Base-by-base conservation (phyloP, 1,139 yeast genomes). In the Zygosaccharomyces sapae region DNA sequence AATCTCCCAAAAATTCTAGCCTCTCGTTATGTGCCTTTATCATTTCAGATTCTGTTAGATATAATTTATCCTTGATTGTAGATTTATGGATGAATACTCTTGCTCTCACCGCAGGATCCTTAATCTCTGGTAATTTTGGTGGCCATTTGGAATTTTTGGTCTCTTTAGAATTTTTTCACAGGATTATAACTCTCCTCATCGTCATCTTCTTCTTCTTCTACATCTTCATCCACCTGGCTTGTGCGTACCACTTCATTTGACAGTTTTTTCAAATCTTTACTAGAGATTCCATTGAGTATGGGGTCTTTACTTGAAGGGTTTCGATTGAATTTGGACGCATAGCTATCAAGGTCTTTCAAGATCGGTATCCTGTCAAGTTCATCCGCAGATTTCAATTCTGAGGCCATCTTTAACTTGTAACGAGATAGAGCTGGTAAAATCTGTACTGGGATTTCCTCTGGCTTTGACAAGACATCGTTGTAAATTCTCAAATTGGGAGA, bases 1-100 rank as follows among this genome's bases (percentile, higher is more conserved):
- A 83, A 68, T 94, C 99, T 18, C 99, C 99, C 38, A 89, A 70
- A 62, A 89, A 94, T 68, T 94, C 99, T 34, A 92, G 72, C 45
- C 98, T 75, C 70, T 94, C 98, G 65, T 92, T 89, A 61, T 89
- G 92, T 2, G 81, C 70, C 41, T 75, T 72, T 24, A 84, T 71
- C 47, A 78, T 71, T 53, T 85, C 92, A 1, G 71, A 67, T 44
- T 75, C 77, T 9, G 77, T 71, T 44, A 84, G 66, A 57, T 80
- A 80, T 5, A 78, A 67, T 54, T 80, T 77, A 52, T 78, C 79
- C 51, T 80, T 79, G 24, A 83, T 77, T 5, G 80, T 72, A 0
- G 97, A 89, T 55, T 81, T 82, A 64, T 92, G 97, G 20, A 84
- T 79, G 60, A 89, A 92, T 0, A 89, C 96, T 46, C 86, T 76